Evolutionary conservation across 306 rosid species (phyloP).

Genomic region (Oxytropis ochrocephala): DNA sequence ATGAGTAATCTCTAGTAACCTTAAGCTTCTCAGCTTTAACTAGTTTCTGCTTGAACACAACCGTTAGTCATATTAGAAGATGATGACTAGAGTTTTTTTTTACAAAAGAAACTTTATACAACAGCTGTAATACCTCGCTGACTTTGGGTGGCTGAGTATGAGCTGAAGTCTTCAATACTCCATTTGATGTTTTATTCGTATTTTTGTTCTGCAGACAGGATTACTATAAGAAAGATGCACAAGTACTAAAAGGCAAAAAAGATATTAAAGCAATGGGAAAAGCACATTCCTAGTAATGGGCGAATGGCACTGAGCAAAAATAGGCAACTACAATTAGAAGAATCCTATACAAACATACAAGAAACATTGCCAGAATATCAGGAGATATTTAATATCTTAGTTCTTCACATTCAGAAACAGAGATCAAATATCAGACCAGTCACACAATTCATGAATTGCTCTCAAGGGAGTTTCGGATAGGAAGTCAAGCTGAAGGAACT

Average conservation of each 20-base stretch:
- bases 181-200: conserved; percentile 34
- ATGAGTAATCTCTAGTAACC: conserved; percentile 86
- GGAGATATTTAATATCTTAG: neutral
- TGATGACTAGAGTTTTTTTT: neutral
- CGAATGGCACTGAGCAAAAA: neutral
- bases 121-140: conserved; percentile 47
- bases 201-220: conserved; percentile 45
- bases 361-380: neutral
- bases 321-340: neutral
- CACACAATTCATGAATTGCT: neutral
- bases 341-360: neutral
- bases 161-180: conserved; percentile 37
- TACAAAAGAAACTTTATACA: neutral
- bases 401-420: neutral
- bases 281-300: neutral
- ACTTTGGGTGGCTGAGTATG: conserved; percentile 37
- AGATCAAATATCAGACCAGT: neutral
- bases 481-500: neutral
- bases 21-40: conserved; percentile 63
- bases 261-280: neutral
- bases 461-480: neutral
- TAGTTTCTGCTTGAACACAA: conserved; percentile 41
- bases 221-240: conserved; percentile 26
- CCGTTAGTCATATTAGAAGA: conserved; percentile 12
- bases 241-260: neutral